Percentiles rank a stretch among this genome's conserved stretches.
phyloP scores from a whole-genome alignment of 225 moss, liverwort and hornwort species.

The Marchantia paleacea region DNA sequence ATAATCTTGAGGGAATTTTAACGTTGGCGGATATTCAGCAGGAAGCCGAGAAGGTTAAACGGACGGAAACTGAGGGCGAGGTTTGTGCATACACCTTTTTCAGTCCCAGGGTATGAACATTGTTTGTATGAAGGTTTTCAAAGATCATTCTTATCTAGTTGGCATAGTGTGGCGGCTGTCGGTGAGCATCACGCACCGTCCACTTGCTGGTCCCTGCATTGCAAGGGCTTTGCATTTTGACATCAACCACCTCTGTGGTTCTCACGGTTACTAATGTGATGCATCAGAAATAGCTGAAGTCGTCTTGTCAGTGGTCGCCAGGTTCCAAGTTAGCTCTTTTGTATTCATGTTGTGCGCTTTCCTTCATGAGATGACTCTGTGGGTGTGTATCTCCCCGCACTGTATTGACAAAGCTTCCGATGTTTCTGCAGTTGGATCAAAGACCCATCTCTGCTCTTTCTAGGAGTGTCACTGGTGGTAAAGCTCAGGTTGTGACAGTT shows the following conservation, averaged over 20 bases:
- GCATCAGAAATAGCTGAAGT: not conserved
- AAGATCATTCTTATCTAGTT: not conserved
- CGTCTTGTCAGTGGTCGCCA: not conserved
- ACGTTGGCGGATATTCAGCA: slow-evolving; percentile 86
- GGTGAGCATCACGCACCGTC: not conserved
- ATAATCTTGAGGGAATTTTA: slow-evolving; percentile 67
- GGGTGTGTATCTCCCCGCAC: not conserved
- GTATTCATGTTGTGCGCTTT: not conserved
- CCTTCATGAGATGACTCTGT: not conserved
- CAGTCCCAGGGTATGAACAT: not conserved
- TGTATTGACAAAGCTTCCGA: not conserved
- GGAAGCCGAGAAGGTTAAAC: slow-evolving; percentile 67
- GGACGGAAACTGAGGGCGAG: slow-evolving; percentile 49
- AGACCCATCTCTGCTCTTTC: slow-evolving; percentile 55
- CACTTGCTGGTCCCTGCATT: not conserved
- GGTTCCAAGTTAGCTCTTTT: not conserved
- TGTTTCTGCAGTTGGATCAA: slow-evolving; percentile 51
- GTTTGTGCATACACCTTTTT: slow-evolving; percentile 27
- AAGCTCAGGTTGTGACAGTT: slow-evolving; percentile 61
- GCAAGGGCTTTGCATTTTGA: not conserved
- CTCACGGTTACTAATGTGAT: no score
- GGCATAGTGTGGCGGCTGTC: not conserved
- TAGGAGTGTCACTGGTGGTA: slow-evolving; percentile 42
- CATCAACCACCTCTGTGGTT: not conserved
- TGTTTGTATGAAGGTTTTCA: not conserved